Percentiles rank a stretch among this genome's conserved stretches.
phyloP scores from a whole-genome alignment of 2,329 filamentous ascomycete species.

The Cytospora piceicola region DNA sequence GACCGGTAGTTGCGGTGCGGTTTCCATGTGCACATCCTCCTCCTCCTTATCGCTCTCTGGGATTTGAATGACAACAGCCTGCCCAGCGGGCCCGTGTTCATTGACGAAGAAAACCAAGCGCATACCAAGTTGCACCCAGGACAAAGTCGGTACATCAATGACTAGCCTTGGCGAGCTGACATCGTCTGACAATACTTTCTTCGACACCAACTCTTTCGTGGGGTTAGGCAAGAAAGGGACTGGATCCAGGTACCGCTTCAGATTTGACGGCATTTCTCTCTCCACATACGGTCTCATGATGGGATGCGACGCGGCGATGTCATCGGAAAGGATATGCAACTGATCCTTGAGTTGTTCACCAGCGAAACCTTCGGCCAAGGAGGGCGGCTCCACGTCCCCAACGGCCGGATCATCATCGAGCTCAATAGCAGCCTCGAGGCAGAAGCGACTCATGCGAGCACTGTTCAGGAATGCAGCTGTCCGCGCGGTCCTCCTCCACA shows the following conservation, averaged over 20 bases:
- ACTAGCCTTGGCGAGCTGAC: conserved; percentile 33
- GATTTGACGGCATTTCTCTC: conserved; percentile 52
- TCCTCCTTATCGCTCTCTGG: conserved; percentile 43
- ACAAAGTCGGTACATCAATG: conserved; percentile 40
- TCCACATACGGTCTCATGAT: conserved; percentile 61
- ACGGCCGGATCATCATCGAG: conserved; percentile 68
- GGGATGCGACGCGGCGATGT: conserved; percentile 62
- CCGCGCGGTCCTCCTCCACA: conserved; percentile 64
- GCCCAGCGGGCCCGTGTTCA: conserved; percentile 42
- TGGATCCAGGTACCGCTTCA: conserved; percentile 62
- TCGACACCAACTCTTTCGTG: conserved; percentile 45
- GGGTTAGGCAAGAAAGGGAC: conserved; percentile 65
- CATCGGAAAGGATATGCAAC: conserved; percentile 57
- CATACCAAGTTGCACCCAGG: conserved; percentile 50
- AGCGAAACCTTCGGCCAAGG: conserved; percentile 65
- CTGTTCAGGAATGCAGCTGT: conserved; percentile 63
- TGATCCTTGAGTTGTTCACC: conserved; percentile 64
- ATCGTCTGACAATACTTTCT: conserved; percentile 34
- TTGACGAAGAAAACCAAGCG: conserved; percentile 44
- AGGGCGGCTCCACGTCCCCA: conserved; percentile 64
- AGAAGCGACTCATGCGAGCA: conserved; percentile 61
- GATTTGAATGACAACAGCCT: conserved; percentile 42
- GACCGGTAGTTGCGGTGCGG: conserved; percentile 42
- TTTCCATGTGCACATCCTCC: conserved; percentile 43
- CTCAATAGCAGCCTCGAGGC: conserved; percentile 68